Evolutionary conservation across 2,329 filamentous ascomycete species (phyloP), one percentile per base, ranked within the genome.

Genomic region (Colletotrichum spinosum): DNA sequence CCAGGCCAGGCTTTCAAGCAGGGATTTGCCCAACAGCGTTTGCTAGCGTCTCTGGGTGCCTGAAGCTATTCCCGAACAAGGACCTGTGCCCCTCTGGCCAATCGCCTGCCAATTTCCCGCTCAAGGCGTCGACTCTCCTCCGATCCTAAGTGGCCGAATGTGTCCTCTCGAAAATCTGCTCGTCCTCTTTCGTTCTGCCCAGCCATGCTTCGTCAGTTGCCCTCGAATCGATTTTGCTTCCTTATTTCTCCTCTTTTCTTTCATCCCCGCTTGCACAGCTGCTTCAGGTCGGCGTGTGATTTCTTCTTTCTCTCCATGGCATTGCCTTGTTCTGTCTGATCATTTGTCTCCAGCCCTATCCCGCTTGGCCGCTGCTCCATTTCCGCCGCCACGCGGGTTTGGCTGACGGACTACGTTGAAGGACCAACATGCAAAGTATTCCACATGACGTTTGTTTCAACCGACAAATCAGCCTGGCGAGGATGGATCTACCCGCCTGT

Each of bases 101-200:
- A 66, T 63, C 51, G 57, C 48, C 48, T 63, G 56, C 48, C 58
- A 66, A 66, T 57, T 66, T 66, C 63, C 48, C 63, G 53, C 52
- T 13, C 44, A 34, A 53, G 58, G 45, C 41, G 37, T 53, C 33
- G 58, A 44, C 53, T 57, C 17, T 17, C 17, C 17, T 17, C 41
- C 58, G 52, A 57, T 53, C 52, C 63, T 63, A 48, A 66, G 52
- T 57, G 58, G 59, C 48, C 48, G 41, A 44, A 25, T n/a, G 34
- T 62, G 46, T 41, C 39, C 35, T 57, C 56, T 52, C 42, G 42
- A 55, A 46, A 60, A 51, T 64, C 55, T 60, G 61, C 61, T 55
- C 55, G 49, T 41, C 50, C 13, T 38, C 52, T 42, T 46, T 63
- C 53, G 25, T 4, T 25, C 25, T 25, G 25, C 25, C 25, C 25